Evolutionary conservation across 1,284 basidiomycete species (phyloP), one percentile per base, ranked within the genome.

Genomic region (Golubevia pallescens): DNA sequence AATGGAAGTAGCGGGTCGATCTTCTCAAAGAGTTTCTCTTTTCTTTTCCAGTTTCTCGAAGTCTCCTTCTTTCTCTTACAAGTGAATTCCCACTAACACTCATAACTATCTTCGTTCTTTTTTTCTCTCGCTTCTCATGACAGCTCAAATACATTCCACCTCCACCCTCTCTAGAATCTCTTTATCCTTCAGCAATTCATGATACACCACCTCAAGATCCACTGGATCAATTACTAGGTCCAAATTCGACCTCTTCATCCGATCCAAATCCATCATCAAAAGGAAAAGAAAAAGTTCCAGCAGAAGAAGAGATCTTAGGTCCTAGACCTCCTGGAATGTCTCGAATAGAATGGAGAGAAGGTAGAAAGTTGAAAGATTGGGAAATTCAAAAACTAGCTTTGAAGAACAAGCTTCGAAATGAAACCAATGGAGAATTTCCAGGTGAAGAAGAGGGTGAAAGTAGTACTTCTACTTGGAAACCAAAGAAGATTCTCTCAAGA

Each of bases 401-500:
- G 6, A 21, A 69, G 58, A 68, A 60, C 23, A 78, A 81, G 56
- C 77, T 77, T 20, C 76, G 74, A 8, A 1, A n/a, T 6, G n/a
- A n/a, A n/a, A n/a, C n/a, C n/a, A n/a, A n/a, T n/a, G n/a, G n/a
- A n/a, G n/a, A n/a, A n/a, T n/a, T n/a, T n/a, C 13, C 52, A 6
- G 2, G 16, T 20, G n/a, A 16, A 19, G 7, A 7, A 6, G 23
- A 13, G 1, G 55, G 58, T 4, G 20, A 6, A 6, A 20, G 10
- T 21, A 13, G 7, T 4, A 21, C n/a, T n/a, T 14, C 55, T 13
- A n/a, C n/a, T 8, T 84, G 82, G 82, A 60, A 70, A n/a, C 82
- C 80, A 1, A 70, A 65, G 60, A 80, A 75, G 56, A 75, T 76
- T 52, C 73, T 84, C 24, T 83, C 82, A 1, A 61, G 78, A 48